A percentile compares a stretch with the other conserved stretches of the same genome.
These are phyloP conservation scores for Dactylellina leptospora DNA, from an alignment of 2,329 filamentous ascomycete genomes.

Conservation along the genomic window DNA sequence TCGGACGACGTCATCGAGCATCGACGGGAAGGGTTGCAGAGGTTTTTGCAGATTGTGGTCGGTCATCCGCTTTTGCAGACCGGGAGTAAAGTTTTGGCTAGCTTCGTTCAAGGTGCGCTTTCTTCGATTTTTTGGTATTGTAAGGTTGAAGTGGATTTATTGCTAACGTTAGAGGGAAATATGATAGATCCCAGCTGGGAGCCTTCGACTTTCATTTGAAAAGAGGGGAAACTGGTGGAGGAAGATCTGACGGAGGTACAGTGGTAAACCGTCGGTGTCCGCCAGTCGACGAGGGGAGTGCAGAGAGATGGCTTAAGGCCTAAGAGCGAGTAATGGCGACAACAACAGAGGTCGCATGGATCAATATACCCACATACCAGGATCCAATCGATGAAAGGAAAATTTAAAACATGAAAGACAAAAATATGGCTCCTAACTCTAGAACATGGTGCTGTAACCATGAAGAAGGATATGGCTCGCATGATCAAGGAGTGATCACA, in stretches of 20 bases:
- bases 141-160: background rate
- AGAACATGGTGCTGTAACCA: no score
- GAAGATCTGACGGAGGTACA: slow-evolving; percentile 45
- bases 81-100: slow-evolving; percentile 92
- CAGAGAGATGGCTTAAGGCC: background rate
- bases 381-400: background rate
- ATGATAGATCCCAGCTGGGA: slow-evolving; percentile 63
- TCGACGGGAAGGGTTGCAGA: slow-evolving; percentile 85
- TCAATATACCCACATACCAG: slow-evolving; percentile 11
- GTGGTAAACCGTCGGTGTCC: slow-evolving; percentile 29
- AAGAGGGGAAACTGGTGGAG: slow-evolving; percentile 45
- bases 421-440: no score
- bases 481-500: no score
- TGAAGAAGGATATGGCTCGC: no score
- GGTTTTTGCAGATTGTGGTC: slow-evolving; percentile 96
- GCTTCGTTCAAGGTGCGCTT: slow-evolving; percentile 88
- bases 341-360: no score
- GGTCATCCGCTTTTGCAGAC: slow-evolving; percentile 96
- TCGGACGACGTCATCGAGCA: slow-evolving; percentile 98
- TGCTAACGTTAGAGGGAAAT: no score
- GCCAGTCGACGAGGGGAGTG: background rate
- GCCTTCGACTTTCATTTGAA: slow-evolving; percentile 55
- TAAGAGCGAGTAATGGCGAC: background rate
- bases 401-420: no score
- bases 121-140: slow-evolving; percentile 27